Conservation (phyloP, 2,329 filamentous ascomycete genomes). For the Xylaria sp. region DNA sequence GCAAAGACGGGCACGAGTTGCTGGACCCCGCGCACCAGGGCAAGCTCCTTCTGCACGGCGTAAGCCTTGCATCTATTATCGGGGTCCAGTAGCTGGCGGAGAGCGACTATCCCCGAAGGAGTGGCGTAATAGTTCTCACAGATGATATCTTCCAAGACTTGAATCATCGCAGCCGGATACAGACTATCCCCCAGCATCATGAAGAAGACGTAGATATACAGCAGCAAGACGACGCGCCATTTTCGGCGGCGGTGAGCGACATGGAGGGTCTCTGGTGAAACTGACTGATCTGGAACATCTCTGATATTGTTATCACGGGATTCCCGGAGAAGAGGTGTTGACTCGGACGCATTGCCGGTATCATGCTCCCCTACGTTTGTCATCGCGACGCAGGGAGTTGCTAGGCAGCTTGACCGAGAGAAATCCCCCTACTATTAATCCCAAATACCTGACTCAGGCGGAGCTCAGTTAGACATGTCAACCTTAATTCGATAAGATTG, state of each 20-base stretch:
- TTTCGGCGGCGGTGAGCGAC: constrained; percentile 31
- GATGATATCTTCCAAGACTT: constrained; percentile 20
- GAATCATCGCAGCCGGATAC: constrained; percentile 19
- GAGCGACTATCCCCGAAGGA: neutral
- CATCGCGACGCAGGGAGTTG: too few relatives aligned
- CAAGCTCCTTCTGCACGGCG: constrained; percentile 25
- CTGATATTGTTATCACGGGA: neutral
- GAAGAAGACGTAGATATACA: constrained; percentile 8
- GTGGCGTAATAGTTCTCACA: constrained; percentile 6
- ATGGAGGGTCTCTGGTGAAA: neutral
- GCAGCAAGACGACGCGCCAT: constrained; percentile 13
- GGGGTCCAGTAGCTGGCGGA: neutral
- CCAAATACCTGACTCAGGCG: too few relatives aligned
- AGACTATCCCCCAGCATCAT: constrained; percentile 24
- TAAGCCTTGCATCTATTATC: constrained; percentile 3
- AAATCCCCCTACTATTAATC: too few relatives aligned
- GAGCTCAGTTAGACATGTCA: too few relatives aligned
- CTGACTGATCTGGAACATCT: neutral
- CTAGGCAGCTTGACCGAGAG: neutral
- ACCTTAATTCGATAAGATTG: neutral
- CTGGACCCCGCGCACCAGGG: constrained; percentile 14
- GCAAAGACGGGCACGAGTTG: constrained; percentile 24
- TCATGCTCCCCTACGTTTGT: too few relatives aligned
- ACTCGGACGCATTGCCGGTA: neutral
- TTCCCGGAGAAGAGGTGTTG: constrained; percentile 6